A percentile compares a stretch with the other conserved stretches of the same genome.
Conservation (phyloP, 441 rosid species). For the Pelargonium cotyledonis region DNA sequence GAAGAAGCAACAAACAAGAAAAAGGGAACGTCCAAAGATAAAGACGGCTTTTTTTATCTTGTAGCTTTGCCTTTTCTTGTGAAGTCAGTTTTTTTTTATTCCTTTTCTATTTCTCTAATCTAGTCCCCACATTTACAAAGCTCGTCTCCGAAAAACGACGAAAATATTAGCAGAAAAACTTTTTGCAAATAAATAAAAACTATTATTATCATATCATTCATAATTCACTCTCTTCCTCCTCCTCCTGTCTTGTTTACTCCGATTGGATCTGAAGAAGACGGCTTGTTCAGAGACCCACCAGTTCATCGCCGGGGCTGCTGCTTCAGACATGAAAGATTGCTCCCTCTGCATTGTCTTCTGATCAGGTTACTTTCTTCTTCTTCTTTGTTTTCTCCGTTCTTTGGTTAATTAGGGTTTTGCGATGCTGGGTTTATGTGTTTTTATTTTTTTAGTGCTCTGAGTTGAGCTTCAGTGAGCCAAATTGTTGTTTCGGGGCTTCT, state of each 20-base stretch:
- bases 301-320: background rate
- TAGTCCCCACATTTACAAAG: background rate
- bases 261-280: slow-evolving; percentile 1
- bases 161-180: background rate
- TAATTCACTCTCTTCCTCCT: background rate
- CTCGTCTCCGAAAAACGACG: slow-evolving; percentile 3
- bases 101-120: background rate
- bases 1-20: background rate
- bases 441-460: too few species aligned
- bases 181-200: background rate
- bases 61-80: background rate
- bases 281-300: background rate
- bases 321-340: slow-evolving; percentile 1
- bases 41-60: background rate
- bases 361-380: background rate
- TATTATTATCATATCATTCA: background rate
- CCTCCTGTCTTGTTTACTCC: background rate
- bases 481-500: background rate
- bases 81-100: background rate
- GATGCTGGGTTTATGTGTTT: background rate
- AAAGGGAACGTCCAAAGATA: background rate
- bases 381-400: background rate
- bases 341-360: slow-evolving; percentile 1
- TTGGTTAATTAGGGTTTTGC: background rate
- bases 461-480: too few species aligned